A percentile compares a stretch with the other conserved stretches of the same genome.
Conservation (phyloP, 2,329 filamentous ascomycete genomes). For the Scedosporium boydii region DNA sequence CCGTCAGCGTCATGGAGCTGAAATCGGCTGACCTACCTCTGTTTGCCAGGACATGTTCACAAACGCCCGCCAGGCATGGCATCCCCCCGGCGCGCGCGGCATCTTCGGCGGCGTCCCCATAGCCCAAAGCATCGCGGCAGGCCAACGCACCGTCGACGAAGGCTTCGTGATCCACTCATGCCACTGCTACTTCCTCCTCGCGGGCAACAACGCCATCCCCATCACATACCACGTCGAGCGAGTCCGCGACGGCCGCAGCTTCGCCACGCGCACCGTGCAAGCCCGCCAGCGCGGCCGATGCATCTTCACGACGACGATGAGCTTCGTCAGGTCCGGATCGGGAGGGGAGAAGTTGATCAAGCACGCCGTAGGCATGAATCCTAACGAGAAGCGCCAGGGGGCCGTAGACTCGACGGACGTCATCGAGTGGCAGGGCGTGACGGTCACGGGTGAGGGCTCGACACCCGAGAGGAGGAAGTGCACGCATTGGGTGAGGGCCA, state of each 20-base stretch:
- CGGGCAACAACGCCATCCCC: constrained; percentile 74
- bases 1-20: background rate
- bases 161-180: constrained; percentile 86
- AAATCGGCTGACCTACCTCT: background rate
- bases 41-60: constrained; percentile 75
- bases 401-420: constrained; percentile 39
- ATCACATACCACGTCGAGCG: constrained; percentile 93
- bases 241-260: constrained; percentile 82
- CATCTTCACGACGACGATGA: constrained; percentile 94
- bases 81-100: constrained; percentile 81
- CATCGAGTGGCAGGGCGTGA: constrained; percentile 19
- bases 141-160: constrained; percentile 73
- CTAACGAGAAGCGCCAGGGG: constrained; percentile 25
- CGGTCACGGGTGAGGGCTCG: constrained; percentile 27
- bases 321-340: constrained; percentile 63
- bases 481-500: constrained; percentile 64
- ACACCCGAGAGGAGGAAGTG: constrained; percentile 57
- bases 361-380: constrained; percentile 44
- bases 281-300: constrained; percentile 77
- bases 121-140: constrained; percentile 80
- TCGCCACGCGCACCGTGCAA: constrained; percentile 91
- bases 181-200: constrained; percentile 98
- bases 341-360: constrained; percentile 43
- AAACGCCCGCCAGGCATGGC: constrained; percentile 86
- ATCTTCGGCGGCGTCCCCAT: constrained; percentile 93